Evolutionary conservation across 495 filamentous ascomycete species (phyloP).

Genomic region (Collariella sp.): DNA sequence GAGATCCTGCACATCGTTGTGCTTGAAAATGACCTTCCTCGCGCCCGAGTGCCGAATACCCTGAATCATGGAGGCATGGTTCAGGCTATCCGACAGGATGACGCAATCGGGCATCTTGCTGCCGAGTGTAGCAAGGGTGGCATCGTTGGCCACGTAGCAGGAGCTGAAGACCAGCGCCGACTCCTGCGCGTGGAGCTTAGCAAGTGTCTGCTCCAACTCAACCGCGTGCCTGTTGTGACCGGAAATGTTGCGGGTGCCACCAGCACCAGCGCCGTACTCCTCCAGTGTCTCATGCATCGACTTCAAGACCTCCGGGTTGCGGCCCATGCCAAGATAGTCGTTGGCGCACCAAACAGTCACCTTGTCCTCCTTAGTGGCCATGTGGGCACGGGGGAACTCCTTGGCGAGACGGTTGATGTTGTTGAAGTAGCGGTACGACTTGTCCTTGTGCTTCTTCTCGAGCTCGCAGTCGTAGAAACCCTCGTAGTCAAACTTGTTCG

Average conservation of each 20-base stretch:
- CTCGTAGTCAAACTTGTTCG: constrained; percentile 75
- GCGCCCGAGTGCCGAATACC: constrained; percentile 95
- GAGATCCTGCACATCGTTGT: constrained; percentile 86
- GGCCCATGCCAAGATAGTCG: constrained; percentile 96
- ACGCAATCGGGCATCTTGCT: constrained; percentile 95
- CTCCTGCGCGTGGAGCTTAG: constrained; percentile 85
- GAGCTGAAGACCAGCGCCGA: constrained; percentile 89
- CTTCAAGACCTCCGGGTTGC: constrained; percentile 78
- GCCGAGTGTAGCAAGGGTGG: constrained; percentile 88
- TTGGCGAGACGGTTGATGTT: constrained; percentile 98
- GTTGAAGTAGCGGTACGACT: constrained; percentile 99
- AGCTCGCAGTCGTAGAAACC: constrained; percentile 80
- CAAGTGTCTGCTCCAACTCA: constrained; percentile 70
- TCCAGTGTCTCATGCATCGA: constrained; percentile 93
- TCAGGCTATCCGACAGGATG: constrained; percentile 87
- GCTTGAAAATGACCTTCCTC: constrained; percentile 96
- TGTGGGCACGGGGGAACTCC: constrained; percentile 92
- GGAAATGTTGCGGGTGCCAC: constrained; percentile 94
- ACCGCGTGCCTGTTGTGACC: constrained; percentile 95
- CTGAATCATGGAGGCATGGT: constrained; percentile 99
- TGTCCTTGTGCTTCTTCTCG: constrained; percentile 99
- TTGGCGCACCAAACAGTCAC: constrained; percentile 99
- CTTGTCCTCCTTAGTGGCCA: constrained; percentile 71
- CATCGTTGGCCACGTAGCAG: constrained; percentile 97
- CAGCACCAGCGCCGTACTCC: constrained; percentile 88